Evolutionary conservation across 2,329 filamentous ascomycete species (phyloP).

Genomic region (Tolypocladium tropicale): DNA sequence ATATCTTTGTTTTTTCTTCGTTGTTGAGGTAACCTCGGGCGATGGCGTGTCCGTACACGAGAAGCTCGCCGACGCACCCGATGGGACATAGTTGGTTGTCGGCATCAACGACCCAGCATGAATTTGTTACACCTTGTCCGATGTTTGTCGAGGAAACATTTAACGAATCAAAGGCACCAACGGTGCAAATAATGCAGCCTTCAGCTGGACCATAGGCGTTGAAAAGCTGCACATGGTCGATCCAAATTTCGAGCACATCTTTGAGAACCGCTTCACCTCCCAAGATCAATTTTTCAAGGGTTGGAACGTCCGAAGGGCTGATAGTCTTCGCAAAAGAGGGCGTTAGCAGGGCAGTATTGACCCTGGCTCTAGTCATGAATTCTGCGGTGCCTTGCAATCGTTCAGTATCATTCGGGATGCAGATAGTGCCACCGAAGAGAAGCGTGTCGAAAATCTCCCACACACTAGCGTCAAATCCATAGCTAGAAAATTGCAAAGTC

Average conservation of each 20-base stretch:
- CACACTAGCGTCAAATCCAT: background rate
- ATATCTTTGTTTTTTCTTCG: too few relatives aligned
- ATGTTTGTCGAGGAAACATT: background rate
- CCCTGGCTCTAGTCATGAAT: constrained; percentile 1
- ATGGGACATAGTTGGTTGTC: background rate
- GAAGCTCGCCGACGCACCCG: background rate
- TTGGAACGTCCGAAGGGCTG: constrained; percentile 1
- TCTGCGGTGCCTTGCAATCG: constrained; percentile 1
- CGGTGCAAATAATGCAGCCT: background rate
- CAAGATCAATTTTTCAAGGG: constrained; percentile 2
- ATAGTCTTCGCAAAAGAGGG: constrained; percentile 3
- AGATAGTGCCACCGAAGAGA: background rate
- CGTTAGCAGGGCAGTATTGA: constrained; percentile 4
- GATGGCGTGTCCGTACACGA: background rate
- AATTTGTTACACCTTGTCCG: too few relatives aligned
- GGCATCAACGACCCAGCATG: background rate
- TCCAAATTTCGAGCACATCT: constrained; percentile 5
- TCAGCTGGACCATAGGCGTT: constrained; percentile 8
- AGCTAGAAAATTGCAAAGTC: background rate
- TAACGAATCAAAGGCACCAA: background rate
- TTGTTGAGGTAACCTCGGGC: background rate
- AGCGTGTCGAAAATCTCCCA: background rate
- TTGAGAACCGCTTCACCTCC: constrained; percentile 2
- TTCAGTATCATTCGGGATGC: background rate
- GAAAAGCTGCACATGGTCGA: constrained; percentile 2